Conservation (phyloP, 352 stramenopile species). For the Phytophthora sp. region DNA sequence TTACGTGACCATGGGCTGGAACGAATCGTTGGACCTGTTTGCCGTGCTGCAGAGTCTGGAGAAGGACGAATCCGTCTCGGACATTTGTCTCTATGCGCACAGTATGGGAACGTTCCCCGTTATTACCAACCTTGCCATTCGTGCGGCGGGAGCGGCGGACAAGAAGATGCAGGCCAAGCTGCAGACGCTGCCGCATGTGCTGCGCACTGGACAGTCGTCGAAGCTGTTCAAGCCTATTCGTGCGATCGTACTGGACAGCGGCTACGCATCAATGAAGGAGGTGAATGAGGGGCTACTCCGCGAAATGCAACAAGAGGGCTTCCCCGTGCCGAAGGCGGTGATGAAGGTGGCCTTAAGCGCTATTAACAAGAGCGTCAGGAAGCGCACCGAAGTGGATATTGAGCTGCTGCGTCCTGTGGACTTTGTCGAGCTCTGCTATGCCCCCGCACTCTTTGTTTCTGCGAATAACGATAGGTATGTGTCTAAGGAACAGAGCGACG, state of each 20-base stretch:
- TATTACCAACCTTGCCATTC: constrained; percentile 78
- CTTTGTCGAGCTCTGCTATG: constrained; percentile 69
- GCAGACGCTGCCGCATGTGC: constrained; percentile 58
- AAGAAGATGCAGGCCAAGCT: constrained; percentile 60
- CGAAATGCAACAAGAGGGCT: constrained; percentile 74
- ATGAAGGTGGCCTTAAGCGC: constrained; percentile 71
- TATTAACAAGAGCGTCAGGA: constrained; percentile 80
- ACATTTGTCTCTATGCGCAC: constrained; percentile 80
- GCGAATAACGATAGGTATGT: constrained; percentile 78
- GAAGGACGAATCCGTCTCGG: constrained; percentile 48
- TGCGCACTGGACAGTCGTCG: constrained; percentile 51
- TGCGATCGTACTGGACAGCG: constrained; percentile 76
- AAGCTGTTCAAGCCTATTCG: constrained; percentile 68
- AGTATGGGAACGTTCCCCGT: constrained; percentile 84
- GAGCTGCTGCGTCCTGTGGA: constrained; percentile 72
- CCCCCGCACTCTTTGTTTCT: constrained; percentile 75
- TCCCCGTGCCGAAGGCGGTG: constrained; percentile 69
- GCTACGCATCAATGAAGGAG: constrained; percentile 73
- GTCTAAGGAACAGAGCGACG: constrained; percentile 62
- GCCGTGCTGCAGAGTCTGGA: constrained; percentile 72
- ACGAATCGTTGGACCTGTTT: constrained; percentile 77
- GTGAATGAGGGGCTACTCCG: constrained; percentile 70
- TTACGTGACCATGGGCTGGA: constrained; percentile 90
- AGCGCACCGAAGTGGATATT: constrained; percentile 77
- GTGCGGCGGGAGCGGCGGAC: constrained; percentile 48